Conservation (phyloP, 1,139 yeast genomes). For the Protomyces pachydermus region DNA sequence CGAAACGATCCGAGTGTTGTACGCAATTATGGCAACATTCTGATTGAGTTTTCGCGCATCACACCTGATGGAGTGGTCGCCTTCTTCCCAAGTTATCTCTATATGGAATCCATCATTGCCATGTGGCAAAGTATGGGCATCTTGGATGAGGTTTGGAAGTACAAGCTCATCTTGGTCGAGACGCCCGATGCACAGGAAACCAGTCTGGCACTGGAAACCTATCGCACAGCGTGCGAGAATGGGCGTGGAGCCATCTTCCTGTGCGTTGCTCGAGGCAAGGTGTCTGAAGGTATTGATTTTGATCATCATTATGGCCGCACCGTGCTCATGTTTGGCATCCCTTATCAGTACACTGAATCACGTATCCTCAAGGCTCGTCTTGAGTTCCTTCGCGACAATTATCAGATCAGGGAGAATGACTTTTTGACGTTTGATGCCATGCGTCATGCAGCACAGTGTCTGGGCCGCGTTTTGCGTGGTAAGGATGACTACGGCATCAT, state of each 20-base stretch:
- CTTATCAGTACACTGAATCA: slow-evolving; percentile 96
- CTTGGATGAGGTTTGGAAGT: slow-evolving; percentile 96
- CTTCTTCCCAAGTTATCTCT: slow-evolving; percentile 90
- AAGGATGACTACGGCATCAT: slow-evolving; percentile 97
- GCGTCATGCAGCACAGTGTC: slow-evolving; percentile 99
- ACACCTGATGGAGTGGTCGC: slow-evolving; percentile 99
- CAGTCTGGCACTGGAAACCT: slow-evolving; percentile 87
- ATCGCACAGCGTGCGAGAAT: slow-evolving; percentile 91
- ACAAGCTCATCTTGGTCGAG: slow-evolving; percentile 89
- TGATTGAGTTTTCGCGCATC: slow-evolving; percentile 86
- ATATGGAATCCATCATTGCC: slow-evolving; percentile 83
- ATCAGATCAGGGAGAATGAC: slow-evolving; percentile 86
- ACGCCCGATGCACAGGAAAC: slow-evolving; percentile 99
- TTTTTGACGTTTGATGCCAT: slow-evolving; percentile 96
- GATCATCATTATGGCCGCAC: slow-evolving; percentile 98
- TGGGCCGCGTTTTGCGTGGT: slow-evolving; percentile 94
- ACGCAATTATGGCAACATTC: slow-evolving; percentile 86
- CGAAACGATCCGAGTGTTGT: slow-evolving; percentile 97
- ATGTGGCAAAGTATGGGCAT: slow-evolving; percentile 99
- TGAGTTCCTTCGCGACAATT: slow-evolving; percentile 88
- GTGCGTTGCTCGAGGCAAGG: slow-evolving; percentile 98
- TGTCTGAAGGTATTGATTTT: slow-evolving; percentile 97
- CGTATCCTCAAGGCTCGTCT: slow-evolving; percentile 89
- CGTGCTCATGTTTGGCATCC: slow-evolving; percentile 94
- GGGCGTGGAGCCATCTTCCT: slow-evolving; percentile 95